Evolutionary conservation across 768 basidiomycete genomes (phyloP), one percentile per base, ranked within the genome.

Genomic region (Polyporus arcularius): DNA sequence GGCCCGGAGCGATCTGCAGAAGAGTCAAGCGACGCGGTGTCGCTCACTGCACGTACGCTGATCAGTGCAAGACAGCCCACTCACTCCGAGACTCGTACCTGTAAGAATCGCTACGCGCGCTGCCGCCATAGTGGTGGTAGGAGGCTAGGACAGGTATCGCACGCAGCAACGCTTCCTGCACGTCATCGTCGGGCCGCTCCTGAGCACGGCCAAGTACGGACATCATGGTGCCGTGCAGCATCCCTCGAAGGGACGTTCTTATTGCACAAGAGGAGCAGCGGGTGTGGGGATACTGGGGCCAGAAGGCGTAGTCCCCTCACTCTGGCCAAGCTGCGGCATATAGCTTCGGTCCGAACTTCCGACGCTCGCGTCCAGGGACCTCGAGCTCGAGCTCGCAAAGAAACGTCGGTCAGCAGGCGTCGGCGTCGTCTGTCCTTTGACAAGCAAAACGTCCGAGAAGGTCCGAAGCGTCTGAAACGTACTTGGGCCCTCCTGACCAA

Each of bases 1-100:
- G 87, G 87, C 1, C 90, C 88, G 38, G 90, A 91, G 68, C 76
- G 77, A 71, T 92, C 90, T 30, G 78, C 76, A n/a, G 61, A 71
- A 28, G 69, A 64, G 47, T 80, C 77, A n/a, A 65, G 62, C 2
- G 83, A 78, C 0, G 85, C 88, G 5, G 85, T 89, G 72, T 92
- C 90, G 72, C 90, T 92, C 57, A 90, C 90, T 90, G 54, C 18
- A 28, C 15, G 16, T 9, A 7, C 7, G 30, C 21, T 10, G 10
- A n/a, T 38, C 16, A 54, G n/a, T 42, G 11, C 38, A 48, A 30
- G 8, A 45, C 21, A 42, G 14, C 15, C 10, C 66, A 35, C 38
- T 18, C 53, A 55, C 21, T 49, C 38, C 21, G 43, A n/a, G 30
- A 30, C 4, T 32, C 67, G 40, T 18, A 73, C 72, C 67, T 68